These are phyloP conservation scores for Pyrenophora tritici-repentis DNA, from an alignment of 2,329 filamentous ascomycete species.

Conservation along the genomic window DNA sequence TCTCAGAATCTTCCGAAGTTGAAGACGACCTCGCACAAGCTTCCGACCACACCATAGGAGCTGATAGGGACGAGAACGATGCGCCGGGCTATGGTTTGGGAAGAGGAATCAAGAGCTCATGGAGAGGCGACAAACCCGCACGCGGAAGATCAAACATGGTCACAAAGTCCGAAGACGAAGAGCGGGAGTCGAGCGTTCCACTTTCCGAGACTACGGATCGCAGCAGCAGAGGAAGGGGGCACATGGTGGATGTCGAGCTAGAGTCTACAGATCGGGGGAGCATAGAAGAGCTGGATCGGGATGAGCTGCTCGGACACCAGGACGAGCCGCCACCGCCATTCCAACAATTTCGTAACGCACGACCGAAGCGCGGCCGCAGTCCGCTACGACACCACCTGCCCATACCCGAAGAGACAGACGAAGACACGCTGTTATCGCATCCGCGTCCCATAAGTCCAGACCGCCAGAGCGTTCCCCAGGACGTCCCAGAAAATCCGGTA, in stretches of 20 bases:
- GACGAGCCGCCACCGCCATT: slow-evolving; percentile 62
- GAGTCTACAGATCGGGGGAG: slow-evolving; percentile 64
- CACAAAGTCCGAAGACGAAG: slow-evolving; percentile 41
- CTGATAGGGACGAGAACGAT: slow-evolving; percentile 49
- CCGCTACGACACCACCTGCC: slow-evolving; percentile 48
- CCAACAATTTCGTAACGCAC: slow-evolving; percentile 59
- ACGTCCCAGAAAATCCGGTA: slow-evolving; percentile 57
- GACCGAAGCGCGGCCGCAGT: slow-evolving; percentile 47
- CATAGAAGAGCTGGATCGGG: slow-evolving; percentile 47
- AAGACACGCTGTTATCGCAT: slow-evolving; percentile 53
- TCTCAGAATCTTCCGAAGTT: slow-evolving; percentile 84
- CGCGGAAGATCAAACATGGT: slow-evolving; percentile 47
- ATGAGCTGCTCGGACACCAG: slow-evolving; percentile 45
- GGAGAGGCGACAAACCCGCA: slow-evolving; percentile 56
- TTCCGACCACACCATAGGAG: slow-evolving; percentile 58
- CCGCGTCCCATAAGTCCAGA: slow-evolving; percentile 55
- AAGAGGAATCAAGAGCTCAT: slow-evolving; percentile 62
- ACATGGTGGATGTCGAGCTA: slow-evolving; percentile 85
- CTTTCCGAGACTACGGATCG: slow-evolving; percentile 49
- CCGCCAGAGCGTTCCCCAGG: slow-evolving; percentile 60
- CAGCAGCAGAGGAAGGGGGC: slow-evolving; percentile 63
- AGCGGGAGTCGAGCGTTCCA: slow-evolving; percentile 49
- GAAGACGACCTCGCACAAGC: slow-evolving; percentile 66
- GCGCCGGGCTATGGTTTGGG: slow-evolving; percentile 48
- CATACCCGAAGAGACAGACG: slow-evolving; percentile 58